phyloP scores from a whole-genome alignment of 495 filamentous ascomycete species.

The Pyronema omphalodes region DNA sequence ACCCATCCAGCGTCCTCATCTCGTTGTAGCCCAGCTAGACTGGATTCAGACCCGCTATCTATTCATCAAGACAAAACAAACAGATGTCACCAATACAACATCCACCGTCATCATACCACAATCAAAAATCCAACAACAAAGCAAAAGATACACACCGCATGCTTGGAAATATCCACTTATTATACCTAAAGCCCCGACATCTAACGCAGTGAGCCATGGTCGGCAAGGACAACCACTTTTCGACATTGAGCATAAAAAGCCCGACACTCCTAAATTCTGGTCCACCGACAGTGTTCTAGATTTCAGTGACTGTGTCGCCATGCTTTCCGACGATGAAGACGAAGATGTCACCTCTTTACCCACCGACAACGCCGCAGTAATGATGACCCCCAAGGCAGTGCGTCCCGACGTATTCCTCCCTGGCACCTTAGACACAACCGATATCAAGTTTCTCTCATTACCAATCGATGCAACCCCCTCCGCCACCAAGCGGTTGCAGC shows the following conservation, averaged over 20 bases:
- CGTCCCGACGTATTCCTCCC: constrained; percentile 40
- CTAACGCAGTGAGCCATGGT: too few species aligned
- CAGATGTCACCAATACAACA: background rate
- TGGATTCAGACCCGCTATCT: constrained; percentile 91
- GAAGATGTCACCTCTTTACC: background rate
- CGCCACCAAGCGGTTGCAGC: constrained; percentile 44
- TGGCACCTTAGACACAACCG: constrained; percentile 37
- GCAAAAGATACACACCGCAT: too few species aligned
- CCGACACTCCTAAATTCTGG: too few species aligned
- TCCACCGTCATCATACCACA: too few species aligned
- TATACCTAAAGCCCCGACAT: too few species aligned
- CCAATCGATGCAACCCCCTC: constrained; percentile 50
- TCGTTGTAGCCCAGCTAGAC: constrained; percentile 57
- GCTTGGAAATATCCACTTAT: too few species aligned
- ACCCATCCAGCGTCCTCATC: constrained; percentile 30
- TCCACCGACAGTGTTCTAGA: background rate
- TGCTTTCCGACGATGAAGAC: constrained; percentile 22
- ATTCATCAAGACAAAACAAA: constrained; percentile 28
- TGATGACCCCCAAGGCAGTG: background rate
- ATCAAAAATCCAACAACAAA: too few species aligned
- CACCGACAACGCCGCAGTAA: background rate
- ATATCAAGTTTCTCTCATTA: constrained; percentile 37
- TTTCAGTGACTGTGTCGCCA: constrained; percentile 17
- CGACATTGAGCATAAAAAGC: too few species aligned
- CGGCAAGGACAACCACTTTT: too few species aligned